Percentiles rank a stretch among this genome's conserved stretches.
These are phyloP conservation scores for Penicillium parvum DNA, from an alignment of 495 filamentous ascomycete species.

Conservation along the genomic window DNA sequence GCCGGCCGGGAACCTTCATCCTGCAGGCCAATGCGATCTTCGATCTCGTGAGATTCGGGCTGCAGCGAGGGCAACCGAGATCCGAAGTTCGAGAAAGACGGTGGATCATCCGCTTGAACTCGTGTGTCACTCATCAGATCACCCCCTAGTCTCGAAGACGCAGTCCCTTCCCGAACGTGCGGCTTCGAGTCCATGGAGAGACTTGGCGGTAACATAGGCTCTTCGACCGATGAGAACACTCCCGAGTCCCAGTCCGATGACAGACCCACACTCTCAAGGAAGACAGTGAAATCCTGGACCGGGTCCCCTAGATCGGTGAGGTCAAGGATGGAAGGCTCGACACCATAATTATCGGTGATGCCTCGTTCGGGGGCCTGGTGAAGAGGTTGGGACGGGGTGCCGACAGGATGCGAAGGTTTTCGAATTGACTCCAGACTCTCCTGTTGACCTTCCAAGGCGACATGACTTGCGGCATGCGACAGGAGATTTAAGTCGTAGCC, in stretches of 20 bases:
- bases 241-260: conserved; percentile 50
- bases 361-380: conserved; percentile 34
- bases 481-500: conserved; percentile 48
- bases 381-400: conserved; percentile 31
- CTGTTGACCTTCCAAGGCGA: conserved; percentile 46
- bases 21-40: conserved; percentile 45
- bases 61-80: conserved; percentile 65
- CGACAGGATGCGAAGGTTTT: conserved; percentile 31
- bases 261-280: conserved; percentile 47
- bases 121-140: conserved; percentile 39
- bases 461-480: conserved; percentile 49
- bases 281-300: conserved; percentile 48
- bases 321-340: conserved; percentile 46
- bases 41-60: conserved; percentile 57
- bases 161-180: conserved; percentile 26
- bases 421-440: conserved; percentile 41
- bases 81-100: conserved; percentile 60
- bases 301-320: conserved; percentile 45
- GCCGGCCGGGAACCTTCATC: conserved; percentile 48
- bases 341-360: conserved; percentile 44
- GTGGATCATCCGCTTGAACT: conserved; percentile 34
- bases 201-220: conserved; percentile 36
- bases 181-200: conserved; percentile 39
- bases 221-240: conserved; percentile 45
- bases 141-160: conserved; percentile 27